A percentile compares a stretch with the other conserved stretches of the same genome.
phyloP scores from a whole-genome alignment of 768 basidiomycete species.

The Neoboletus subvelutipes region DNA sequence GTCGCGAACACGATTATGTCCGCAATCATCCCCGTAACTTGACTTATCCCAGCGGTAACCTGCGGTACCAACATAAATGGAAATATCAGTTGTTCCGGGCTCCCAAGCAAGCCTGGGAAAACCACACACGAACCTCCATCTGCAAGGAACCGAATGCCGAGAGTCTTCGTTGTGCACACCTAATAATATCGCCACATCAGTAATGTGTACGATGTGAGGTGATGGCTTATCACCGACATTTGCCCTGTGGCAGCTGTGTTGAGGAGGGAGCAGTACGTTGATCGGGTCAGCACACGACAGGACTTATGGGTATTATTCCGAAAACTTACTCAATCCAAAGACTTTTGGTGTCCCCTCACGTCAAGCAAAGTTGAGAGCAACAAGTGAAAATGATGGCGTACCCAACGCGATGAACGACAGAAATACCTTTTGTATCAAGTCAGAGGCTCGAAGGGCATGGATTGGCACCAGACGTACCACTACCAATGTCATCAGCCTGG shows the following conservation, averaged over 20 bases:
- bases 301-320: background rate
- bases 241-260: conserved; percentile 22
- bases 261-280: background rate
- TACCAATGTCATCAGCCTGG: conserved; percentile 7
- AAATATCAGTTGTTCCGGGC: background rate
- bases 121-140: conserved; percentile 20
- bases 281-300: background rate
- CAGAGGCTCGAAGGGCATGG: background rate
- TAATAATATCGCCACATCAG: conserved; percentile 13
- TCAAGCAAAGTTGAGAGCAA: conserved; percentile 13
- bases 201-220: background rate
- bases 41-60: conserved; percentile 16
- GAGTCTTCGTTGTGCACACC: conserved; percentile 22
- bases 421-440: conserved; percentile 13
- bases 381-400: conserved; percentile 6
- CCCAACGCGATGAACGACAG: conserved; percentile 23
- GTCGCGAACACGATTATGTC: conserved; percentile 16
- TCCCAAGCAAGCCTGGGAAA: background rate
- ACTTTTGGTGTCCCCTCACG: conserved; percentile 12
- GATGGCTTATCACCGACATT: conserved; percentile 20
- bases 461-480: conserved; percentile 17
- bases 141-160: conserved; percentile 16
- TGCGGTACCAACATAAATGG: background rate
- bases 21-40: conserved; percentile 2
- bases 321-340: conserved; percentile 30